Conservation (phyloP, 208 protist genomes). For the Trypanosoma melophagium region DNA sequence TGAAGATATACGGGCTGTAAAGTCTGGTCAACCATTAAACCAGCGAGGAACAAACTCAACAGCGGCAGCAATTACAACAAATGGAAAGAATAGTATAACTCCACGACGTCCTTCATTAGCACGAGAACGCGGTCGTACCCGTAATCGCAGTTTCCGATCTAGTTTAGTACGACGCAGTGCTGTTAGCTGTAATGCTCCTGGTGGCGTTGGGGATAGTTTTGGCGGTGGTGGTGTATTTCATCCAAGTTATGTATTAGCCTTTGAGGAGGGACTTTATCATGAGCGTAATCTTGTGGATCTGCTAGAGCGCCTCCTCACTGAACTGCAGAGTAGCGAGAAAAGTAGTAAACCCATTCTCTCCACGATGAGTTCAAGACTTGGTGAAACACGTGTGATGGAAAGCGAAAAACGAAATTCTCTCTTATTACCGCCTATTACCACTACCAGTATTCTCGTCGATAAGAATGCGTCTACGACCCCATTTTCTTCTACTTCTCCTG, state of each 20-base stretch:
- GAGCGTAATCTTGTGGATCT: constrained; percentile 14
- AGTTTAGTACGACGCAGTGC: not conserved
- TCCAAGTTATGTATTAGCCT: constrained; percentile 21
- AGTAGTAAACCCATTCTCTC: not conserved
- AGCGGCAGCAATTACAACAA: not conserved
- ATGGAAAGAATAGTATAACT: not conserved
- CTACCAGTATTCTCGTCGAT: not conserved
- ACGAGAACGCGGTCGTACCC: not conserved
- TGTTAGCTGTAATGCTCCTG: not conserved
- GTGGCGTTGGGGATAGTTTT: not conserved
- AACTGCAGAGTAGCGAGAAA: not conserved
- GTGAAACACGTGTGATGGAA: too few relatives aligned
- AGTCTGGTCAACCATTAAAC: not conserved
- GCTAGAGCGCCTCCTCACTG: constrained; percentile 17
- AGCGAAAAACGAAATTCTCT: too few relatives aligned
- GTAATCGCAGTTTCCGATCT: not conserved
- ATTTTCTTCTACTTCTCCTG: too few relatives aligned
- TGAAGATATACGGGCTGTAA: constrained; percentile 16
- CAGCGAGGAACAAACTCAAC: too few relatives aligned
- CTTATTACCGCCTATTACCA: too few relatives aligned
- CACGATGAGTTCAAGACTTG: not conserved
- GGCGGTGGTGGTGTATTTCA: not conserved
- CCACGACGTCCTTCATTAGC: not conserved
- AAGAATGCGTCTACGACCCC: too few relatives aligned
- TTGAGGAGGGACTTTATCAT: constrained; percentile 27